Evolutionary conservation across 2,329 filamentous ascomycete species (phyloP), one percentile per base, ranked within the genome.

Genomic region (Neofusicoccum ribis): DNA sequence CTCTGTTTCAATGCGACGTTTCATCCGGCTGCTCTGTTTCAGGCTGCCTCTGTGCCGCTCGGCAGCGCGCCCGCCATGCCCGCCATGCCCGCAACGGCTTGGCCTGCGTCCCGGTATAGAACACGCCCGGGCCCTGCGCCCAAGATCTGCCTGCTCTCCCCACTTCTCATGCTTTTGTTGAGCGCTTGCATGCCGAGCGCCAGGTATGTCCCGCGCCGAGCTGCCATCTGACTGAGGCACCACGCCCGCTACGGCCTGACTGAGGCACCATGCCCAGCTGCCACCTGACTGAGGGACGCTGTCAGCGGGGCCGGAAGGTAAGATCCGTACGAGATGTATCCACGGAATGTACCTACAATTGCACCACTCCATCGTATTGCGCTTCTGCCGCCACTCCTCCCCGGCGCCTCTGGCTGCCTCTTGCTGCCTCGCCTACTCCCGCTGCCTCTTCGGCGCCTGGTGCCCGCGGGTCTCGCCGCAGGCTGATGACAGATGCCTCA

Each of bases 1-100:
- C 56, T 60, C 43, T 60, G 56, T 60, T 60, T 60, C 56, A 47
- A 46, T 34, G 56, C 41, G 56, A 60, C 56, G 56, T 60, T 60
- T 60, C 56, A 60, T 60, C 56, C 56, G 56, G 17, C 41, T 12
- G 8, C n/a, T 15, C 56, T 60, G 56, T 60, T 47, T 60, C 56
- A 60, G 56, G n/a, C 15, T 60, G 41, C 27, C 50, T 51, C 31
- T 3, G 34, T 54, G 8, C 50, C 50, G n/a, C 31, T n/a, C 50
- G 7, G 8, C 9, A 15, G 20, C 47, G 47, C 12, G 14, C 39
- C 54, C 37, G 54, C 37, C 54, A 12, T 43, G 12, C 54, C 41
- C 8, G 8, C 23, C 54, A 12, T 43, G 12, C 54, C 41, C 8
- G 8, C 23, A 17, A 15, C 23, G 54, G 39, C 54, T 56, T 56